Evolutionary conservation across 495 filamentous ascomycete genomes (phyloP).

Genomic region (Bathelium albidoporum): DNA sequence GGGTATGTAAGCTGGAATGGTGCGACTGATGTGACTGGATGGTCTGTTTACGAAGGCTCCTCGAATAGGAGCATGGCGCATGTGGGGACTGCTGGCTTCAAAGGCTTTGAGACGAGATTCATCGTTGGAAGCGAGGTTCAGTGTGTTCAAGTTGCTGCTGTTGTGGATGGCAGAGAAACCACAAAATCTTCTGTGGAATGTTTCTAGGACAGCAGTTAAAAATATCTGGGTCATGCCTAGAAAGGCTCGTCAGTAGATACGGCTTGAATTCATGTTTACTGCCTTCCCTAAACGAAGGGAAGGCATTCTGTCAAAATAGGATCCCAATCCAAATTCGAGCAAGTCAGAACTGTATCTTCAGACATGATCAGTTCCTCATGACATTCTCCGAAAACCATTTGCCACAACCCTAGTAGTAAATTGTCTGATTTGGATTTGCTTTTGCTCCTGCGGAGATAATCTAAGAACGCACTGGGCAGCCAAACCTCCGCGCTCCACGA

Average conservation of each 20-base stretch:
- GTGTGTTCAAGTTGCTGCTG: constrained; percentile 11
- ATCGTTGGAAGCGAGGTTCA: background rate
- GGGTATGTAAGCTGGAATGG: constrained; percentile 16
- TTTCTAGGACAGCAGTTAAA: background rate
- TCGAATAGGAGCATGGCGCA: background rate
- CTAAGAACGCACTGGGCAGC: too few relatives aligned
- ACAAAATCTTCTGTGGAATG: background rate
- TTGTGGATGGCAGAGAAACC: constrained; percentile 3
- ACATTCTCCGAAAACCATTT: background rate
- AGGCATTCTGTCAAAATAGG: too few relatives aligned
- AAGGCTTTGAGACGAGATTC: constrained; percentile 12
- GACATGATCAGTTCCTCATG: too few relatives aligned
- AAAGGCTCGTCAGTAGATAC: background rate
- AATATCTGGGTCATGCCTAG: background rate
- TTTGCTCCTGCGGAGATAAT: too few relatives aligned
- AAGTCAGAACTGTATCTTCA: too few relatives aligned
- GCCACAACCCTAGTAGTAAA: too few relatives aligned
- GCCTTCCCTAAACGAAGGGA: too few relatives aligned
- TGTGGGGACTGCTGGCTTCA: constrained; percentile 2
- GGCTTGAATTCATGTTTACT: background rate
- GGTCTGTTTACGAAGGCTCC: constrained; percentile 5
- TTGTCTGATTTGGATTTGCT: too few relatives aligned
- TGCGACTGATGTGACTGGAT: constrained; percentile 10
- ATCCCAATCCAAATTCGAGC: too few relatives aligned
- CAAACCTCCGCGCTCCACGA: too few relatives aligned